phyloP scores from a whole-genome alignment of 192 early-diverging fungal species.

The Coemansia sp. region DNA sequence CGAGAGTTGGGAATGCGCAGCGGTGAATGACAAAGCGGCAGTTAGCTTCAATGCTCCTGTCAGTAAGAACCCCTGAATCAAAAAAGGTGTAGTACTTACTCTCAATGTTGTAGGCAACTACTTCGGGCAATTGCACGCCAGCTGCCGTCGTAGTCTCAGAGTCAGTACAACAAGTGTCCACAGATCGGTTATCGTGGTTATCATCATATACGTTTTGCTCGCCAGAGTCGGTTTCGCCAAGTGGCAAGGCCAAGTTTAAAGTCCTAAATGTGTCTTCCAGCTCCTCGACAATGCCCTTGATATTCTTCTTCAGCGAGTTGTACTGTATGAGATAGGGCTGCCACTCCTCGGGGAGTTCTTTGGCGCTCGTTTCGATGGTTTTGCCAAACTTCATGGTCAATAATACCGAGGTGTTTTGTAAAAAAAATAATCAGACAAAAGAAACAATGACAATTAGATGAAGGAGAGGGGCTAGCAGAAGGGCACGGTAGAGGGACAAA shows the following conservation, averaged over 20 bases:
- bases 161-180: background rate
- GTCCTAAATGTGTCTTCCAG: constrained; percentile 56
- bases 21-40: background rate
- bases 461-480: background rate
- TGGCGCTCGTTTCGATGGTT: constrained; percentile 65
- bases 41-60: background rate
- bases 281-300: constrained; percentile 71
- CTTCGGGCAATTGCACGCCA: constrained; percentile 12
- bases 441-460: background rate
- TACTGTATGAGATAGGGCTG: constrained; percentile 77
- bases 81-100: constrained; percentile 25
- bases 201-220: background rate
- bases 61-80: background rate
- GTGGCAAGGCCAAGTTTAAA: constrained; percentile 28
- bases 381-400: constrained; percentile 77
- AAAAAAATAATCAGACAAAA: background rate
- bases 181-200: background rate
- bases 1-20: background rate
- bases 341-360: constrained; percentile 72
- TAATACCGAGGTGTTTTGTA: background rate
- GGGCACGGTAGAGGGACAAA: background rate
- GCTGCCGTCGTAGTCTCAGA: background rate
- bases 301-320: constrained; percentile 73
- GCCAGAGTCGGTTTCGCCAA: constrained; percentile 5
- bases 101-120: constrained; percentile 47